Conservation (phyloP, 257 asterid species). For the Plectranthus barbatus region DNA sequence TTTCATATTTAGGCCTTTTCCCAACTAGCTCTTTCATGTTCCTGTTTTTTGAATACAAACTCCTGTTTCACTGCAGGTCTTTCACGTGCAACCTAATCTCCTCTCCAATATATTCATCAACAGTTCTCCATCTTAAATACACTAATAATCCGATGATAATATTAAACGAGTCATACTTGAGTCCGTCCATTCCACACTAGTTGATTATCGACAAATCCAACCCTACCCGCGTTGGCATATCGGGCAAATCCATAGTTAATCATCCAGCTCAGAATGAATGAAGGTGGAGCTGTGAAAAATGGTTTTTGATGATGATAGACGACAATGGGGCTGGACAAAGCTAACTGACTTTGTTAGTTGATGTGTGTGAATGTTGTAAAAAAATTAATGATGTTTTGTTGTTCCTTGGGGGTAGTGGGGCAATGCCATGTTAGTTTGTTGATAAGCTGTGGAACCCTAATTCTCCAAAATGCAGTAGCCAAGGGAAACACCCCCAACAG, state of each 20-base stretch:
- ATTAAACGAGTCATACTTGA: too few relatives aligned
- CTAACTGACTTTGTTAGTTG: constrained; percentile 19
- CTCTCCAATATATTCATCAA: too few relatives aligned
- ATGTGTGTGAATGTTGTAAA: constrained; percentile 1
- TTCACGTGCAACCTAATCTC: constrained; percentile 22
- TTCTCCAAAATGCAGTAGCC: constrained; percentile 8
- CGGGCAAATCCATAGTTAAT: too few relatives aligned
- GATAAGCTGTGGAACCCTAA: constrained; percentile 18
- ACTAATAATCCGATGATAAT: too few relatives aligned
- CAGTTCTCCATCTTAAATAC: too few relatives aligned
- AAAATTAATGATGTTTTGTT: constrained; percentile 20
- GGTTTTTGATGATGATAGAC: too few relatives aligned
- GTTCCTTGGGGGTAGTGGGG: constrained; percentile 4
- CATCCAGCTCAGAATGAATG: too few relatives aligned
- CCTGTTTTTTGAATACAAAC: constrained; percentile 14
- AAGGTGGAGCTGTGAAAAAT: too few relatives aligned
- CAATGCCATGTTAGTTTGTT: constrained; percentile 29
- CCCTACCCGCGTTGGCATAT: too few relatives aligned
- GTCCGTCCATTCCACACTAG: too few relatives aligned
- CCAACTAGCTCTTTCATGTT: constrained; percentile 36
- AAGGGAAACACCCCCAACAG: constrained; percentile 40
- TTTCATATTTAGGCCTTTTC: too few relatives aligned
- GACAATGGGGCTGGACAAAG: constrained; percentile 7
- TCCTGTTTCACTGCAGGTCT: constrained; percentile 12
- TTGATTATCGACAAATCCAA: too few relatives aligned